Evolutionary conservation across 2,329 filamentous ascomycete genomes (phyloP).

Genomic region (Cladosporium sp.): DNA sequence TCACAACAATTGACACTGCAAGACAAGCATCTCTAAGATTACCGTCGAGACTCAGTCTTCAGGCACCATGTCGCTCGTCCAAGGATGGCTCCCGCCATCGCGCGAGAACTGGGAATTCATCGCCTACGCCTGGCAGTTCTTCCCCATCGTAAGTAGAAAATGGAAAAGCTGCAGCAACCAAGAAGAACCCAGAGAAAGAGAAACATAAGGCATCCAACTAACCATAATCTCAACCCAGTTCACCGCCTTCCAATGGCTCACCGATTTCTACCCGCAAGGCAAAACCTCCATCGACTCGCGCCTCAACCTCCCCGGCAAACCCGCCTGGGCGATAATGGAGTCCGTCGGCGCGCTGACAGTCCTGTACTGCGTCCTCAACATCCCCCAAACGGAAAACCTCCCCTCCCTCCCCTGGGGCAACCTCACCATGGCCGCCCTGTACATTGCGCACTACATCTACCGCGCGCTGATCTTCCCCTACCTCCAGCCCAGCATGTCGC

Average conservation of each 20-base stretch:
- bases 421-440: conserved; percentile 68
- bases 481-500: conserved; percentile 84
- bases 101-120: conserved; percentile 48
- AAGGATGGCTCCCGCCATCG: conserved; percentile 45
- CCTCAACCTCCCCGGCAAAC: conserved; percentile 83
- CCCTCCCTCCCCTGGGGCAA: conserved; percentile 67
- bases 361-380: conserved; percentile 70
- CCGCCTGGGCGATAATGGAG: conserved; percentile 90
- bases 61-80: conserved; percentile 38
- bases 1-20: no score
- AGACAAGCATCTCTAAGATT: no score
- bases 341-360: conserved; percentile 70
- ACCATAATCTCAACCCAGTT: conserved; percentile 49
- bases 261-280: conserved; percentile 83
- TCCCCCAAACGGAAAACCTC: conserved; percentile 58
- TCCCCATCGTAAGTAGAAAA: conserved; percentile 41
- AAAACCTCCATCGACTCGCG: conserved; percentile 75
- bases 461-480: conserved; percentile 80
- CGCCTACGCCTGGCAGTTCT: conserved; percentile 45
- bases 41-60: no score
- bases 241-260: conserved; percentile 68
- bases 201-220: not conserved
- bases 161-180: not conserved
- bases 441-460: conserved; percentile 82
- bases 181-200: not conserved